phyloP scores from a whole-genome alignment of 225 moss, liverwort and hornwort species.

The Ulota crispa region DNA sequence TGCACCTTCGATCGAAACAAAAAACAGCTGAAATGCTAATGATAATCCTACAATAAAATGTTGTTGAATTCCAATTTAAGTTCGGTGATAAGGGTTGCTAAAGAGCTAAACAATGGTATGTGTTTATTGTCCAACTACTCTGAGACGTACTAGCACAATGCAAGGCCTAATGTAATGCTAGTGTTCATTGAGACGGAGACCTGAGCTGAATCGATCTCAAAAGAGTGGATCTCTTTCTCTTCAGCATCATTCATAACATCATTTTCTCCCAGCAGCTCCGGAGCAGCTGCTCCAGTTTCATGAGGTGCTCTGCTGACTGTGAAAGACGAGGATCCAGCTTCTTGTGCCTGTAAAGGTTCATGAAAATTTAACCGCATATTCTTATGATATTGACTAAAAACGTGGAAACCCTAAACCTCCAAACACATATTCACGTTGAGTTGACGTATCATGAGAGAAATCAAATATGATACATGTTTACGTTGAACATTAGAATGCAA shows the following conservation, averaged over 20 bases:
- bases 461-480: background rate
- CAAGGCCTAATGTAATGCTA: background rate
- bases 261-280: constrained; percentile 73
- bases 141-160: background rate
- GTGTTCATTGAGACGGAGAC: constrained; percentile 31
- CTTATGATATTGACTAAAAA: background rate
- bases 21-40: background rate
- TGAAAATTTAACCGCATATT: background rate
- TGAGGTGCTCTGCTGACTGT: constrained; percentile 84
- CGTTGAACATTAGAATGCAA: background rate
- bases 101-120: background rate
- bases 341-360: constrained; percentile 28
- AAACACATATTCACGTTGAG: background rate
- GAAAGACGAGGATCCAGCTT: constrained; percentile 63
- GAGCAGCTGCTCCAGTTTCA: constrained; percentile 64
- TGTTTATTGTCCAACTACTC: background rate
- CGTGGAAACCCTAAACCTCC: background rate
- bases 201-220: constrained; percentile 98
- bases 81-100: background rate
- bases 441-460: background rate
- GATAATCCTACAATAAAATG: background rate
- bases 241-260: constrained; percentile 70
- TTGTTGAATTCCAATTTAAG: background rate
- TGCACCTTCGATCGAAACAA: background rate
- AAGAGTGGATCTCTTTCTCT: constrained; percentile 97